These are phyloP conservation scores for Mangifera indica DNA, from an alignment of 345 rosid species.

Conservation along the genomic window DNA sequence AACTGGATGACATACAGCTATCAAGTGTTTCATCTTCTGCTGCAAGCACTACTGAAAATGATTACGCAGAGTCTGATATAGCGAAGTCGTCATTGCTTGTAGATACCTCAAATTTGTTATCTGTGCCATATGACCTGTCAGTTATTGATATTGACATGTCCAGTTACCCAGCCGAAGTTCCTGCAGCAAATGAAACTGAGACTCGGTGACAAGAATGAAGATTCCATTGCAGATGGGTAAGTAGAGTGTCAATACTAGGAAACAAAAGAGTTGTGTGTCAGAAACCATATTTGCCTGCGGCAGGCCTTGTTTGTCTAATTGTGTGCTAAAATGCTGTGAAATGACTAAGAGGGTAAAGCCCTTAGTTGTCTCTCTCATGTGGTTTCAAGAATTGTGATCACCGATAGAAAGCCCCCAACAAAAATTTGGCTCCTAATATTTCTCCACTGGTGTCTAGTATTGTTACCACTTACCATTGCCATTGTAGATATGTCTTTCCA, in stretches of 20 bases:
- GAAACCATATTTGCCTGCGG: slow-evolving; percentile 11
- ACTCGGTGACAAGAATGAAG: slow-evolving; percentile 41
- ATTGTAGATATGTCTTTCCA: slow-evolving; percentile 7
- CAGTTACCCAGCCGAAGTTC: slow-evolving; percentile 70
- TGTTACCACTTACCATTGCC: slow-evolving; percentile 5
- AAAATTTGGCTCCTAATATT: slow-evolving; percentile 5
- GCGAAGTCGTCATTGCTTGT: slow-evolving; percentile 70
- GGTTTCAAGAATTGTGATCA: slow-evolving; percentile 14
- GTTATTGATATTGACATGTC: slow-evolving; percentile 88
- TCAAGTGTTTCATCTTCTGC: slow-evolving; percentile 68
- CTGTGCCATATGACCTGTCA: slow-evolving; percentile 72
- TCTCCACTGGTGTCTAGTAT: background rate
- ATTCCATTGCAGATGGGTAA: slow-evolving; percentile 21
- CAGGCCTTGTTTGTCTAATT: slow-evolving; percentile 6
- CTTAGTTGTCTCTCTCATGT: background rate
- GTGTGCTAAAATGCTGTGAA: slow-evolving; percentile 15
- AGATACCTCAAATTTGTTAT: slow-evolving; percentile 51
- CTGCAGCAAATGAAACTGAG: slow-evolving; percentile 58
- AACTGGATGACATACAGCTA: slow-evolving; percentile 71
- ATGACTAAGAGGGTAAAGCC: slow-evolving; percentile 16
- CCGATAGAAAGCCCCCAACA: slow-evolving; percentile 11
- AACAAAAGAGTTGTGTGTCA: background rate
- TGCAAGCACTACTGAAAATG: slow-evolving; percentile 53
- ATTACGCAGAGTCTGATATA: slow-evolving; percentile 33
- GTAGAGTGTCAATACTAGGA: slow-evolving; percentile 13